phyloP scores from a whole-genome alignment of 83 land plant genomes.

The Thuja plicata region DNA sequence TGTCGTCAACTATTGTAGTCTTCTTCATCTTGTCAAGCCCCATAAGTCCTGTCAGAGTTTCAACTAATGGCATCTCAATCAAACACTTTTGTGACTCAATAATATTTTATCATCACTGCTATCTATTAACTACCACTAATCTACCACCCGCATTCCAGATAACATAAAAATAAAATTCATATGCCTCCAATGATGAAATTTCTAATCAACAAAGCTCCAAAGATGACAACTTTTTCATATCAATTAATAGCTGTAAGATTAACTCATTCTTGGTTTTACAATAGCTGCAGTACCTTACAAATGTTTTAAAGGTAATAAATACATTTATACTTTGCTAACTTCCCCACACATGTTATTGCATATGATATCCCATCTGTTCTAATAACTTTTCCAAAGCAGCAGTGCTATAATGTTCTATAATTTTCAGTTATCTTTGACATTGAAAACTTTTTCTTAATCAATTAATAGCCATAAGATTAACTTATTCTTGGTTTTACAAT shows the following conservation, averaged over 20 bases:
- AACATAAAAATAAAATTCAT: no score
- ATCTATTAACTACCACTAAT: neutral
- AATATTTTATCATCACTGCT: neutral
- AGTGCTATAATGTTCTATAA: neutral
- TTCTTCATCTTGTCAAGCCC: neutral
- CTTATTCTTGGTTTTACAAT: neutral
- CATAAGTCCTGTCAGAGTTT: neutral
- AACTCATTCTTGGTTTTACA: neutral
- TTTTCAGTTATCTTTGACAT: neutral
- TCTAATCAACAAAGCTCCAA: neutral
- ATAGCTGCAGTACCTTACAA: neutral
- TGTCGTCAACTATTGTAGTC: neutral
- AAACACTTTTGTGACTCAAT: neutral
- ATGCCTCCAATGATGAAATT: neutral
- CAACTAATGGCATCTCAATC: neutral
- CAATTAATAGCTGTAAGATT: neutral
- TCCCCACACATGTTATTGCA: neutral
- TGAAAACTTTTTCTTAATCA: neutral
- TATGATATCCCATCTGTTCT: neutral
- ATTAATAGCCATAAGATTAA: neutral
- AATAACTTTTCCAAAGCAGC: neutral
- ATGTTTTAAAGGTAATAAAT: neutral
- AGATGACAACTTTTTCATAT: neutral
- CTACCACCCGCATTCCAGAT: neutral
- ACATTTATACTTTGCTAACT: no score